Evolutionary conservation across 495 filamentous ascomycete genomes (phyloP).

Genomic region (Penicillium daleae): DNA sequence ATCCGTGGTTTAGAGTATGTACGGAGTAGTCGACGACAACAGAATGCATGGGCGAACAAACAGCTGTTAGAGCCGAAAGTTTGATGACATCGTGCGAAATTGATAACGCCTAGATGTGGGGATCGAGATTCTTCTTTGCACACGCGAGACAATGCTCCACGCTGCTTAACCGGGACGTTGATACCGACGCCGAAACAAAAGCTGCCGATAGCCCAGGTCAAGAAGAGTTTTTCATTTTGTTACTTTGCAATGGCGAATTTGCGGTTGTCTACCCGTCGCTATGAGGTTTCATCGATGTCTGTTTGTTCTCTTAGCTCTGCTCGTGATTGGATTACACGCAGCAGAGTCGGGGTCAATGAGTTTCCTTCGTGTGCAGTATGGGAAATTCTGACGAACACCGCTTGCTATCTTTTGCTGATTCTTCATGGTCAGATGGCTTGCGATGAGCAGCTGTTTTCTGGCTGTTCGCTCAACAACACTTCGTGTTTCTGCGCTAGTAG

Average conservation of each 20-base stretch:
- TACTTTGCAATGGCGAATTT: background rate
- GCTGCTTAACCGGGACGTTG: conserved; percentile 6
- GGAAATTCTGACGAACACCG: background rate
- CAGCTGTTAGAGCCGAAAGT: background rate
- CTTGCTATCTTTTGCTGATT: background rate
- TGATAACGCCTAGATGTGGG: conserved; percentile 7
- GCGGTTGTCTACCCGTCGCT: background rate
- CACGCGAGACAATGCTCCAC: conserved; percentile 15
- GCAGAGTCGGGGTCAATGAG: background rate
- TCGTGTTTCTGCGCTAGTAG: conserved; percentile 22
- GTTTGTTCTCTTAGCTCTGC: conserved; percentile 12
- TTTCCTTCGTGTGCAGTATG: conserved; percentile 23
- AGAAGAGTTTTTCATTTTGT: background rate
- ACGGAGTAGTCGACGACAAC: background rate
- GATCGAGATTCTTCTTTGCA: background rate
- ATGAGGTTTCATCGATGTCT: conserved; percentile 17
- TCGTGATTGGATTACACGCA: conserved; percentile 11
- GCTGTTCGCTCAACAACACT: conserved; percentile 18
- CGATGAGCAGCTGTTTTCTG: conserved; percentile 10
- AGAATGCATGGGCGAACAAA: background rate
- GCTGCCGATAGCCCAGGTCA: background rate
- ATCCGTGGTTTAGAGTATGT: background rate
- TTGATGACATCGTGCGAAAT: conserved; percentile 12
- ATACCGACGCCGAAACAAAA: conserved; percentile 19
- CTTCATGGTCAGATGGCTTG: conserved; percentile 11